Evolutionary conservation across 495 filamentous ascomycete genomes (phyloP), one percentile per base, ranked within the genome.

Genomic region (Gamarada debralockiae): DNA sequence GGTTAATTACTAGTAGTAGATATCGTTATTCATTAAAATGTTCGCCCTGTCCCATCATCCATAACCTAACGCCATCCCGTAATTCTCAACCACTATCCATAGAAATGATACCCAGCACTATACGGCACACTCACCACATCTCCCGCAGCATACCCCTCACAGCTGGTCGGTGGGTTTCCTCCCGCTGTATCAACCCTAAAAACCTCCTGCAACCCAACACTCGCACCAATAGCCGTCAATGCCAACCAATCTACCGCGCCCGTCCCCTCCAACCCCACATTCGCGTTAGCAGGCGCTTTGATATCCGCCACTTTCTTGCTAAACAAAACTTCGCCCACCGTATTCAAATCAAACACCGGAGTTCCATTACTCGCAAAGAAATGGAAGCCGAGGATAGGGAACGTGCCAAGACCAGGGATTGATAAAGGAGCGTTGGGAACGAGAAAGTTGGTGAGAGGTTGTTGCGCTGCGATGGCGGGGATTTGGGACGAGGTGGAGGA

Each of bases 91-190:
- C 14, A 4, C 37, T 39, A 39, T 4, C 37, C 37, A 39, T 39
- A 39, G 37, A 39, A 39, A 39, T 39, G 37, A 39, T 39, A 39
- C 37, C 37, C 37, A 6, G 37, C 37, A 39, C 37, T 39, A 15
- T 39, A 39, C 37, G 37, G 37, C 37, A 39, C 37, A 15, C 37
- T 20, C 6, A 39, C 6, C 37, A 20, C 37, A 39, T 39, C 37
- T 14, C 37, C 37, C 4, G 18, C 37, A 4, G 37, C 37, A 39
- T 7, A 39, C 4, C 37, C 37, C 37, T 39, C 18, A 39, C 37
- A 39, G 37, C 18, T 39, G 5, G 37, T 39, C 37, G 37, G 37
- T 14, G 37, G 37, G 18, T n/a, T 39, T 39, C 37, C 37, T 5
- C 37, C 37, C 3, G 37, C 37, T 5, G 37, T 39, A 15, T 15